phyloP scores from a whole-genome alignment of 345 rosid genomes.

The Chamaenerion angustifolium region DNA sequence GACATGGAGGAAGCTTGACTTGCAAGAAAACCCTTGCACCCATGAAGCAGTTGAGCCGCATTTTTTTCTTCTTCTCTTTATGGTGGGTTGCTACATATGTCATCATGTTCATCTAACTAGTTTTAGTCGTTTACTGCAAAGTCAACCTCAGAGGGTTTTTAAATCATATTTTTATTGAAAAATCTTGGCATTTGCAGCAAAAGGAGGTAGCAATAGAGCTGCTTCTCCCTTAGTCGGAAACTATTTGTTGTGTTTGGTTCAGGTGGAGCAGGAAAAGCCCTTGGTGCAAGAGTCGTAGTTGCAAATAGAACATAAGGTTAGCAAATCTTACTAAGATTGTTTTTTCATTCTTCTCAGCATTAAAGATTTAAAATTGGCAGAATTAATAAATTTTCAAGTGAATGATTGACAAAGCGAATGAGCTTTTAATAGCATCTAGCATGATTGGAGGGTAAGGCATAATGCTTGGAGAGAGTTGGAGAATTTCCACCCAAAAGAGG shows the following conservation, averaged over 20 bases:
- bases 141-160: no score
- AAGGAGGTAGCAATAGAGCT: constrained; percentile 26
- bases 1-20: no score
- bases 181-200: neutral
- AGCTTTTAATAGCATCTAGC: constrained; percentile 34
- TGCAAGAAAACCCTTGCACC: no score
- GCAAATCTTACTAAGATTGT: constrained; percentile 5
- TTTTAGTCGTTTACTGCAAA: no score
- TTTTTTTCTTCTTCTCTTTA: no score
- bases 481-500: constrained; percentile 47
- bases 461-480: constrained; percentile 28
- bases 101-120: no score
- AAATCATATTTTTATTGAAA: neutral
- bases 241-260: constrained; percentile 53
- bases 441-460: constrained; percentile 42
- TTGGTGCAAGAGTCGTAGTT: constrained; percentile 54
- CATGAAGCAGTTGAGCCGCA: no score
- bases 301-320: constrained; percentile 44
- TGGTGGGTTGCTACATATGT: no score
- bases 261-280: constrained; percentile 60
- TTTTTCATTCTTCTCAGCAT: no score
- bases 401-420: constrained; percentile 41
- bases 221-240: constrained; percentile 45
- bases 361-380: no score
- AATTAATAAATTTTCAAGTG: no score